Evolutionary conservation across 2,329 filamentous ascomycete species (phyloP), one percentile per base, ranked within the genome.

Genomic region (Trichoderma sp.): DNA sequence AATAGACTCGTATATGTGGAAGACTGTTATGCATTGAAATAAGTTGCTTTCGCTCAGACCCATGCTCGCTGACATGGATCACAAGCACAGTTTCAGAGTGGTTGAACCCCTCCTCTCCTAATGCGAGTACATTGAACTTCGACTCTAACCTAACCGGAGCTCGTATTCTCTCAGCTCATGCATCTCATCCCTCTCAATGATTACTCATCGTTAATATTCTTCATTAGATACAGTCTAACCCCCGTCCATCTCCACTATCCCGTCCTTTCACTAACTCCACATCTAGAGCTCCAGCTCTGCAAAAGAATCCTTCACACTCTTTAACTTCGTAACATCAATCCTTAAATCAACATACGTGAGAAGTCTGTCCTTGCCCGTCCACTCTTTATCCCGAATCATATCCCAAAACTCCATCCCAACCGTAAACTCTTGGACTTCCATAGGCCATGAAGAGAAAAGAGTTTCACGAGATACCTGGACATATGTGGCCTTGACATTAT

Each of bases 401-500:
- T 66, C 14, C 63, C 63, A 66, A 39, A 66, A 57, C 30, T 56
- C 28, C 63, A 66, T 66, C 11, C 63, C 63, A 5, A 66, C 12
- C 8, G 63, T 66, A 66, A 39, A 66, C 30, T 56, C 63, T 12
- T 57, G 30, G 1, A 21, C 63, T 8, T 57, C 51, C 63, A 53
- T 53, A 9, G 30, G 15, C 47, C 63, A 66, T 15, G 63, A 3
- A 36, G 21, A 26, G 21, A 66, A 66, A 56, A 36, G 36, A 32
- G 21, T 56, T 6, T 66, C 63, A 15, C 63, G 63, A 18, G 47
- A 32, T 56, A 66, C 36, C 4, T 39, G 63, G 21, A 66, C n/a
- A n/a, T 66, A 66, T 7, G 63, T 66, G 3, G 63, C 63, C n/a
- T 56, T 56, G 7, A 66, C 63, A 56, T 32, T n/a, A 14, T 66